Evolutionary conservation across 192 early-diverging fungal genomes (phyloP), one percentile per base, ranked within the genome.

Genomic region (Rhizophlyctis rosea): DNA sequence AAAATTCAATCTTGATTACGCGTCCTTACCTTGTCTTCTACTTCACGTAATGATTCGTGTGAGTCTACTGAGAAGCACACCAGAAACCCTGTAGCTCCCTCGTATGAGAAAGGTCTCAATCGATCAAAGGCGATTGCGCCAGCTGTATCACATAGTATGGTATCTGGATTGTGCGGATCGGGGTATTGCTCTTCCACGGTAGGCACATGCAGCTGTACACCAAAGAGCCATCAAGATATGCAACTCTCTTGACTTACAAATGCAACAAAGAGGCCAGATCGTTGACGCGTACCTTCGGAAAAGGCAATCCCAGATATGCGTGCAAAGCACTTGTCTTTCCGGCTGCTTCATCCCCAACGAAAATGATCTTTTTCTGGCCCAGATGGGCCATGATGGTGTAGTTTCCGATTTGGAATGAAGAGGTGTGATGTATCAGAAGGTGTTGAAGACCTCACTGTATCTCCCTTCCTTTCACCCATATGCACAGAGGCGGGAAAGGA

Each of bases 11-110:
- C n/a, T 25, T 47, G 29, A 59, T 47, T 27, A n/a, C 29, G 29
- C 36, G 57, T 24, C 7, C 48, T 4, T 51, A 64, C 62, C 50
- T 57, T 62, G 25, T 69, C 67, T 34, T 62, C 60, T 0, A 69
- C 52, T 9, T 62, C 53, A 30, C 61, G 7, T n/a, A 69, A 58
- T 4, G 59, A 53, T n/a, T 30, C 32, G 18, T 30, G 51, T 16
- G 33, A 32, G 50, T 61, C 60, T 34, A 69, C 67, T 2, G 67
- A 51, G 29, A 69, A 69, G 61, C 59, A 62, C 2, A 69, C 44
- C 27, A 69, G n/a, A 28, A 69, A 62, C 4, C 9, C 30, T 3
- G 52, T n/a, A 34, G 54, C 49, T 27, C 61, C 54, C 18, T 65
- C 56, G 47, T 69, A 69, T 21, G 67, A 54, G 25, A 50, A 62